Base-by-base conservation (phyloP, 2,329 filamentous ascomycete species). In the Teratosphaeria epicoccoides region DNA sequence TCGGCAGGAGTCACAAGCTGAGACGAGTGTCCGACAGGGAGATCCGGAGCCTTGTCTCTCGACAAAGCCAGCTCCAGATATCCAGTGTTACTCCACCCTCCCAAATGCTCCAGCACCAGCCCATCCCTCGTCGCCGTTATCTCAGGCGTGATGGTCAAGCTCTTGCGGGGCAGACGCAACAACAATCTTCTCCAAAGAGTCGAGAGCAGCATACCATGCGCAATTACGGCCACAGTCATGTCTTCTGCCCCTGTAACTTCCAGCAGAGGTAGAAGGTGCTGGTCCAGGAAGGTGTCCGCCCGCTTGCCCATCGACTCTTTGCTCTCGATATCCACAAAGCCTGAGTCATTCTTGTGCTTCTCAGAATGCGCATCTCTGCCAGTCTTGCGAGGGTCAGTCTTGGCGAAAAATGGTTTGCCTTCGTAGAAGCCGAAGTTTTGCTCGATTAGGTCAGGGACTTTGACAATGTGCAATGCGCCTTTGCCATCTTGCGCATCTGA, bases 161-260 rank as follows among this genome's bases (percentile, higher is more conserved):
- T 75, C 46, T 67, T 68, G 11, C 68, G 61, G 2, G 71, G 68
- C 53, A 87, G 77, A 2, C 79, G 74, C 11, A 71, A 68, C 6
- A 84, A 70, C 12, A 95, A 66, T 11, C 76, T 74, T 51, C 77
- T 76, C 76, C 85, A 83, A 0, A 95, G 68, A 26, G 81, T 76
- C 2, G 80, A 81, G 2, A 95, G 76, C 40, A 95, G 81, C 55
- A 95, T 83, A 14, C 90, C 89, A 62, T 96, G 90, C 1, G 89
- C 85, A 3, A 95, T 85, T 12, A 95, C 70, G 1, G 81, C 83
- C 11, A 88, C 71, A 2, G 73, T 70, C 6, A 66, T 61, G 10
- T 73, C 66, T 33, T 29, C 20, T 9, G 24, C 24, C 0, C 65
- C 57, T 10, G 67, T 23, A 1, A 6, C 57, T 10, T 71, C 57